phyloP scores from a whole-genome alignment of 306 rosid genomes.

The Carpinus viminea region DNA sequence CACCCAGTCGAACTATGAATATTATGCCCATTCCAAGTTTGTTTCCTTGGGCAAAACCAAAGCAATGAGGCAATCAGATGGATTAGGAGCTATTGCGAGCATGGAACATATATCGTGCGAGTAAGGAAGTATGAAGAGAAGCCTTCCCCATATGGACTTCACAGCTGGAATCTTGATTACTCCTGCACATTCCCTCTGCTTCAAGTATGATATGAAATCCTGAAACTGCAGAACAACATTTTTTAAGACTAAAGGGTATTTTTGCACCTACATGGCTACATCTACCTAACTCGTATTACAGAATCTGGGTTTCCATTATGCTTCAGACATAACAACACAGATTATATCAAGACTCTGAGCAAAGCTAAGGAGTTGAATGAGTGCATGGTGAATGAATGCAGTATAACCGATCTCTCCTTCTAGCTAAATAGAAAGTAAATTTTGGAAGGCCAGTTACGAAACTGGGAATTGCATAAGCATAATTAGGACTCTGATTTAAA shows the following conservation, averaged over 20 bases:
- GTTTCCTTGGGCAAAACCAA: constrained; percentile 93
- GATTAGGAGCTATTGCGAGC: constrained; percentile 72
- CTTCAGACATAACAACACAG: neutral
- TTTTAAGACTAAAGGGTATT: constrained; percentile 20
- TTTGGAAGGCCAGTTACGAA: neutral
- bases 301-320: constrained; percentile 2
- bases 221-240: constrained; percentile 68
- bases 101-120: constrained; percentile 67
- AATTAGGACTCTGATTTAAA: neutral
- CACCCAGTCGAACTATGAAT: constrained; percentile 11
- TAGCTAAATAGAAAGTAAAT: neutral
- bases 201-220: constrained; percentile 84
- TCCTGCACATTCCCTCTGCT: constrained; percentile 98
- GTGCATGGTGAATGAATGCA: neutral
- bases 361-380: neutral
- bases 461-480: neutral
- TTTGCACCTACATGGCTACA: constrained; percentile 9
- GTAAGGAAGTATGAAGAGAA: constrained; percentile 87
- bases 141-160: constrained; percentile 88
- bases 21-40: constrained; percentile 82
- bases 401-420: neutral
- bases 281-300: neutral
- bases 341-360: neutral
- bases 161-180: constrained; percentile 84
- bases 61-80: constrained; percentile 77